Conservation (phyloP, 768 basidiomycete species). For the Trametes elegans region DNA sequence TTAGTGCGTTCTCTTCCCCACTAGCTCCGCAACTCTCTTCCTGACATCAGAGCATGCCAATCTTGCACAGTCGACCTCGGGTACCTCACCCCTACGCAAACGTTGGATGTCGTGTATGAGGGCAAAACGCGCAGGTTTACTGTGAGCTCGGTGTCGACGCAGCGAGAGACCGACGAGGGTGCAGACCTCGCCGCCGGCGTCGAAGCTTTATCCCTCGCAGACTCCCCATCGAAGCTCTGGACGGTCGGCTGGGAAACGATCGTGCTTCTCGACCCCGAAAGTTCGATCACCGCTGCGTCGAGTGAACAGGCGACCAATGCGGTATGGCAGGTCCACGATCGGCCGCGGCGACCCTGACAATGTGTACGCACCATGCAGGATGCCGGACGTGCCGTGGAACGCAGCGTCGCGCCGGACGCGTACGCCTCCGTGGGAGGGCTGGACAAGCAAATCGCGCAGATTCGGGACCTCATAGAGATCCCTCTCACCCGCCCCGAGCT, state of each 20-base stretch:
- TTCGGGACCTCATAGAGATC: slow-evolving; percentile 82
- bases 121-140: slow-evolving; percentile 54
- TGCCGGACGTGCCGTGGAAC: slow-evolving; percentile 44
- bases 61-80: slow-evolving; percentile 61
- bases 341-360: background rate
- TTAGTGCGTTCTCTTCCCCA: slow-evolving; percentile 47
- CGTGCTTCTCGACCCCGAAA: slow-evolving; percentile 41
- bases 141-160: slow-evolving; percentile 45
- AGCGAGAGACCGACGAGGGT: background rate
- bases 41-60: background rate
- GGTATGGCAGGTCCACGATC: slow-evolving; percentile 4
- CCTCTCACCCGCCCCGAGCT: slow-evolving; percentile 81
- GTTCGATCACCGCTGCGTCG: slow-evolving; percentile 21
- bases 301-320: slow-evolving; percentile 16
- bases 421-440: slow-evolving; percentile 88
- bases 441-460: slow-evolving; percentile 80
- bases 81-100: slow-evolving; percentile 60
- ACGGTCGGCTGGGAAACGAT: slow-evolving; percentile 66
- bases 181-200: slow-evolving; percentile 30
- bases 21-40: background rate
- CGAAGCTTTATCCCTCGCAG: slow-evolving; percentile 41
- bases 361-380: slow-evolving; percentile 31
- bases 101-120: slow-evolving; percentile 64
- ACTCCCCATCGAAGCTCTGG: slow-evolving; percentile 47
- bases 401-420: slow-evolving; percentile 47